These are phyloP conservation scores for Chrysoporthe puriensis DNA, from an alignment of 2,329 filamentous ascomycete genomes.

Conservation along the genomic window DNA sequence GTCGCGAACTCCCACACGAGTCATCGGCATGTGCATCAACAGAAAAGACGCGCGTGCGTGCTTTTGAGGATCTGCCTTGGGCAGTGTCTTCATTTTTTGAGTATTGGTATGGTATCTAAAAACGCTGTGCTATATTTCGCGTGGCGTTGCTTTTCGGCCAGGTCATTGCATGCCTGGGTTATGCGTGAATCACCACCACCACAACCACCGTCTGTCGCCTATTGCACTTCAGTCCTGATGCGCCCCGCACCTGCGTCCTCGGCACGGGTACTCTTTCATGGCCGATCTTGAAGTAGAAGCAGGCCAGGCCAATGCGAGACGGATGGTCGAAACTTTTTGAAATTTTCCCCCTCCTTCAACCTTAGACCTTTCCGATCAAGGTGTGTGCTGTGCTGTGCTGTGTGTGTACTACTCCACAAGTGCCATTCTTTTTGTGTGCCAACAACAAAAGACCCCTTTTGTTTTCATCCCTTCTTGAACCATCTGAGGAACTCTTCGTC, in stretches of 20 bases:
- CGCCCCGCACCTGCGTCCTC: not conserved
- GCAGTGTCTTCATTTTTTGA: constrained; percentile 34
- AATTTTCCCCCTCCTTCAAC: constrained; percentile 28
- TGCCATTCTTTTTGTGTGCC: constrained; percentile 26
- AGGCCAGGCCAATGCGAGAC: not conserved
- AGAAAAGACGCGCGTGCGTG: no score
- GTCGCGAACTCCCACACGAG: not conserved
- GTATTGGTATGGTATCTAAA: constrained; percentile 19
- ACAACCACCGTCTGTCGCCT: not conserved
- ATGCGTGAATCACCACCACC: not conserved
- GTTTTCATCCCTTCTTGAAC: constrained; percentile 26
- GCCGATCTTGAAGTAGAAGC: not conserved
- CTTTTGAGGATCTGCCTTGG: constrained; percentile 25
- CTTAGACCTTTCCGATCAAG: constrained; percentile 18
- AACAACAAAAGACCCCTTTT: constrained; percentile 15
- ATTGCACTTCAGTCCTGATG: not conserved
- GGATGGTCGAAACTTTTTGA: not conserved
- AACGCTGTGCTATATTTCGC: constrained; percentile 14
- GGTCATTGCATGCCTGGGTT: not conserved
- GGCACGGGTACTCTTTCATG: not conserved
- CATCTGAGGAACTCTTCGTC: constrained; percentile 25
- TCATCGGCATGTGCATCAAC: not conserved
- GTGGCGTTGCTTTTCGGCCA: constrained; percentile 3
- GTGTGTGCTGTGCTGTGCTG: not conserved
- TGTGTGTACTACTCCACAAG: not conserved